Conservation (phyloP, 75 land plant genomes). For the Chamaecyparis obtusa region DNA sequence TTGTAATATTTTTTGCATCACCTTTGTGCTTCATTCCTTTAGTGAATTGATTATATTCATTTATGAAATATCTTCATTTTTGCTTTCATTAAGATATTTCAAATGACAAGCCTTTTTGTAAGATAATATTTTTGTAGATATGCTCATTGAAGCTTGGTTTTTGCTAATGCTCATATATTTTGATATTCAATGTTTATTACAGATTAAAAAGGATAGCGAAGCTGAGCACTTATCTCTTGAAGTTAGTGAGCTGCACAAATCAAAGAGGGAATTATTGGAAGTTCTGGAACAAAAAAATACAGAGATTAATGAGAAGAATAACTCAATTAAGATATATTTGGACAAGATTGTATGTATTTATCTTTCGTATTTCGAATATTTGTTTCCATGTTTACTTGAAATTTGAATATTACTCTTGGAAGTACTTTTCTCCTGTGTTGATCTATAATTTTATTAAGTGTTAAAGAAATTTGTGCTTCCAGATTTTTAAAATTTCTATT, state of each 20-base stretch:
- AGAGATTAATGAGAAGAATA: conserved; percentile 78
- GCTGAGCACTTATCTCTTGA: conserved; percentile 63
- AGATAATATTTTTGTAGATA: background rate
- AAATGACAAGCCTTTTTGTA: background rate
- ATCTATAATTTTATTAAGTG: background rate
- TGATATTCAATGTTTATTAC: background rate
- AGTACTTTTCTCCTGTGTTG: background rate
- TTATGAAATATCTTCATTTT: background rate
- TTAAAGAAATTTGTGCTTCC: background rate
- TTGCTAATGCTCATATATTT: background rate
- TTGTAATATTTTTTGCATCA: background rate
- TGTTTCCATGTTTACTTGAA: background rate
- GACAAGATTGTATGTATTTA: conserved; percentile 78
- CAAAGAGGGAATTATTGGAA: conserved; percentile 78
- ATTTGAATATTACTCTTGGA: background rate
- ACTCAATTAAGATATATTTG: conserved; percentile 57
- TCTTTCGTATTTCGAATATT: background rate
- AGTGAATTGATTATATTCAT: background rate
- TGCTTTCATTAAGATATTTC: background rate
- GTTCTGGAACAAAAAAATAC: conserved; percentile 73
- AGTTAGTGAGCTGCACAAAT: conserved; percentile 58
- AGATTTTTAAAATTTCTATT: background rate
- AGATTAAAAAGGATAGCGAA: conserved; percentile 83
- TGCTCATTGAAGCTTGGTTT: background rate
- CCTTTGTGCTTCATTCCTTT: background rate